Conservation (phyloP, 495 filamentous ascomycete genomes). For the Podospora fimiseda region DNA sequence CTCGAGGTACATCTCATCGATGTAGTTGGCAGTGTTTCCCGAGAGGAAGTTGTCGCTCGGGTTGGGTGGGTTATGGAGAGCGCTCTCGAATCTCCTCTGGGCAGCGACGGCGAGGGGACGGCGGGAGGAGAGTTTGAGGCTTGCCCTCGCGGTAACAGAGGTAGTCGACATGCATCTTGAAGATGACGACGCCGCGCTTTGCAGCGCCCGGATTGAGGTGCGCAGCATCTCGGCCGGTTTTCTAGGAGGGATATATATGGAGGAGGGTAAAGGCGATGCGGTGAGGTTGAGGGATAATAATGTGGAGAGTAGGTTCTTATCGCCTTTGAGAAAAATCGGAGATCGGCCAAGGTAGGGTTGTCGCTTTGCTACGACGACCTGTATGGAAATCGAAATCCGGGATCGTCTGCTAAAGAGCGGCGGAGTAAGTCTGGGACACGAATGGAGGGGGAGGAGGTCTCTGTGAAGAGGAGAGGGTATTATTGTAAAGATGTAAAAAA, state of each 20-base stretch:
- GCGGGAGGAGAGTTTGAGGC: conserved; percentile 32
- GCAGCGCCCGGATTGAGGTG: conserved; percentile 27
- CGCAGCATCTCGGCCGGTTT: conserved; percentile 47
- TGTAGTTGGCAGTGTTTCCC: conserved; percentile 94
- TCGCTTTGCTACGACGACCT: neutral
- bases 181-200: conserved; percentile 24
- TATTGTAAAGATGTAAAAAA: neutral
- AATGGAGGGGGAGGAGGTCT: too few relatives aligned
- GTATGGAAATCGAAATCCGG: conserved; percentile 9
- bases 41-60: conserved; percentile 91
- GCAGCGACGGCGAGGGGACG: conserved; percentile 46
- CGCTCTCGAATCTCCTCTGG: conserved; percentile 44
- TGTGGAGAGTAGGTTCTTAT: neutral
- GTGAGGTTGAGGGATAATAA: neutral
- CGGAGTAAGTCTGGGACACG: conserved; percentile 54
- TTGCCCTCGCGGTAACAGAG: conserved; percentile 31
- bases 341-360: neutral
- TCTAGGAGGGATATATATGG: conserved; percentile 4
- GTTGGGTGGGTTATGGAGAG: conserved; percentile 48
- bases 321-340: neutral
- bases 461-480: too few relatives aligned
- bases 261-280: conserved; percentile 6
- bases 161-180: conserved; percentile 37
- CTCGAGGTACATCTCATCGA: conserved; percentile 98
- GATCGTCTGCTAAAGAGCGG: conserved; percentile 36